These are phyloP conservation scores for Trichophyton mentagrophytes DNA, from an alignment of 2,329 filamentous ascomycete species.

Conservation along the genomic window DNA sequence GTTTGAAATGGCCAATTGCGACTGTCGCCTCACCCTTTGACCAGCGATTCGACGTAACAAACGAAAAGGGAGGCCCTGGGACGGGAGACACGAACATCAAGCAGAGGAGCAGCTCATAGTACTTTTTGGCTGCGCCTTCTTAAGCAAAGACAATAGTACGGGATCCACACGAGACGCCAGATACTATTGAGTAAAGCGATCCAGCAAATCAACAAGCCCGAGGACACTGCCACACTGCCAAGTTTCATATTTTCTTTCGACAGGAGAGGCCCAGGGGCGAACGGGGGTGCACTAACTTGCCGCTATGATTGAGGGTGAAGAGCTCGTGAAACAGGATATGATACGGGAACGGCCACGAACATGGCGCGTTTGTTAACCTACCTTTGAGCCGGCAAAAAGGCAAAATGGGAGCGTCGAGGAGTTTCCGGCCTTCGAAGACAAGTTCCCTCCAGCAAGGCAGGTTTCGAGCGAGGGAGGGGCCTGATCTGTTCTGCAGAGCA, in stretches of 20 bases:
- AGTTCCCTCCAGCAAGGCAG: no score
- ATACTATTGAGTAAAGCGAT: background rate
- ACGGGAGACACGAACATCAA: no score
- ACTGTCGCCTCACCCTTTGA: background rate
- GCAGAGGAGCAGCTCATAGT: no score
- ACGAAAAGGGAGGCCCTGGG: no score
- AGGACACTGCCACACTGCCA: constrained; percentile 1
- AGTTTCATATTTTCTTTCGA: background rate
- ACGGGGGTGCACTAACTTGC: background rate
- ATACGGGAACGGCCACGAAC: background rate
- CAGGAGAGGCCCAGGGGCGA: background rate
- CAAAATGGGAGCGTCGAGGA: no score
- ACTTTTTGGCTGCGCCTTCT: no score
- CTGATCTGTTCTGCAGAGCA: background rate
- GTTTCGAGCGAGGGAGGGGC: background rate
- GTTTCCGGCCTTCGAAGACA: no score
- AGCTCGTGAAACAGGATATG: constrained; percentile 1
- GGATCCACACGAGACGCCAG: background rate
- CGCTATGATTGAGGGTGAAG: background rate
- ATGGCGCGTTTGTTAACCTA: background rate
- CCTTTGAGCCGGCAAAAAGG: background rate
- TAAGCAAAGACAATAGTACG: background rate
- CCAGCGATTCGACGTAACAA: background rate
- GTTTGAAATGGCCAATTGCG: background rate
- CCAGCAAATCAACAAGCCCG: background rate